phyloP scores from a whole-genome alignment of 2,329 filamentous ascomycete genomes.

The Tolypocladium cylindrosporum region DNA sequence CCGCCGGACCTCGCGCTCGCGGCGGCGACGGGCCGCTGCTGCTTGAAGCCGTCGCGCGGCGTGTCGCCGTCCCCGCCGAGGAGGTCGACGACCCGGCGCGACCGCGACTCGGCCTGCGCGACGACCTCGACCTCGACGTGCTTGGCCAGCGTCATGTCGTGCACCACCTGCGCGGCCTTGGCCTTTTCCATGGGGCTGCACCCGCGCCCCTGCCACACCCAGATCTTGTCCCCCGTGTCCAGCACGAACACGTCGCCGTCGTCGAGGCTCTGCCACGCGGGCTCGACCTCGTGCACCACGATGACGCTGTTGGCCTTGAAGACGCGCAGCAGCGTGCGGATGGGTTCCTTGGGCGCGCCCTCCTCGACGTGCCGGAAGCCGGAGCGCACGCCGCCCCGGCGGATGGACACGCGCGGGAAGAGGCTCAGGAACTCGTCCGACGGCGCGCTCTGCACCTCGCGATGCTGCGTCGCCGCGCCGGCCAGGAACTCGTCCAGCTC shows the following conservation, averaged over 20 bases:
- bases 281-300: constrained; percentile 54
- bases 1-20: background rate
- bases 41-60: constrained; percentile 27
- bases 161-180: constrained; percentile 56
- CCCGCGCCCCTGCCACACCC: constrained; percentile 57
- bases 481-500: constrained; percentile 58
- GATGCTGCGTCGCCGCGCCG: constrained; percentile 52
- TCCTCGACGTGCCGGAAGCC: constrained; percentile 55
- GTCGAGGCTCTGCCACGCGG: constrained; percentile 51
- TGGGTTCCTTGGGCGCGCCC: constrained; percentile 24
- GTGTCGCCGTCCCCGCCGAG: constrained; percentile 38
- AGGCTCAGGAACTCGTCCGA: constrained; percentile 50
- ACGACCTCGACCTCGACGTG: constrained; percentile 56
- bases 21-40: constrained; percentile 28
- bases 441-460: constrained; percentile 49
- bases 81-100: constrained; percentile 43
- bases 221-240: constrained; percentile 54
- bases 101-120: constrained; percentile 47
- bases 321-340: constrained; percentile 46
- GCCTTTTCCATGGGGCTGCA: constrained; percentile 61
- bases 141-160: constrained; percentile 54
- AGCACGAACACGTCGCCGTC: constrained; percentile 57
- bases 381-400: constrained; percentile 48
- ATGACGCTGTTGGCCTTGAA: constrained; percentile 46
- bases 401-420: constrained; percentile 51